Base-by-base conservation (phyloP, 129 eudicot species). In the Tagetes erecta region DNA sequence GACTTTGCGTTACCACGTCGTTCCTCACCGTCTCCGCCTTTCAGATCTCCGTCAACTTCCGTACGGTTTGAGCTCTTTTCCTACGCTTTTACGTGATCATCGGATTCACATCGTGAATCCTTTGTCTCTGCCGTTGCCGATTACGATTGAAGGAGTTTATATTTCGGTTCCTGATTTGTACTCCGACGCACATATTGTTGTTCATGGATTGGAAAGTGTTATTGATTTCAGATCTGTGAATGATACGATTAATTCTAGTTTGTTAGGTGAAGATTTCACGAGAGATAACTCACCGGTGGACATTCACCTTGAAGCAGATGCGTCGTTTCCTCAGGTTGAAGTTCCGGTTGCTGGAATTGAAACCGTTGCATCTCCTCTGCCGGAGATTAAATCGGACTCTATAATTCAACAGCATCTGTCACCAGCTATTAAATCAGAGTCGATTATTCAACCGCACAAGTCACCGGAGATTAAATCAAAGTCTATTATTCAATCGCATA, bases 181-280 rank as follows among this genome's bases (percentile, higher is more conserved):
- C 60, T 83, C 58, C 72, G 80, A 81, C 27, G 33, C 52, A 31
- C 40, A 80, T 56, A 20, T 86, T n/a, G 87, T 80, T 2, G 90
- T 83, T 77, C 90, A 86, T 68, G 90, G 87, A 7, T 66, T 80
- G 69, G 83, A 81, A 80, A 87, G 85, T 47, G 55, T 73, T 51
- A 58, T 84, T 4, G 75, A 70, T 58, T 58, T 52, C 69, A 68
- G 86, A 70, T 63, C 80, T 50, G 34, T 38, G 63, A 40, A 11
- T 51, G 57, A 78, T 47, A 0, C 72, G 3, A 37, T n/a, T 6
- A 70, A 78, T 34, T 39, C 76, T 33, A 57, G 51, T 44, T 14
- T 56, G 36, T 42, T 8, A 1, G 31, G 8, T 0, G 30, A 34
- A 62, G 62, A 60, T 38, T 37, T 74, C 1, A 51, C 56, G 10